Conservation (phyloP, 345 rosid species). For the Hypericum androsaemum region DNA sequence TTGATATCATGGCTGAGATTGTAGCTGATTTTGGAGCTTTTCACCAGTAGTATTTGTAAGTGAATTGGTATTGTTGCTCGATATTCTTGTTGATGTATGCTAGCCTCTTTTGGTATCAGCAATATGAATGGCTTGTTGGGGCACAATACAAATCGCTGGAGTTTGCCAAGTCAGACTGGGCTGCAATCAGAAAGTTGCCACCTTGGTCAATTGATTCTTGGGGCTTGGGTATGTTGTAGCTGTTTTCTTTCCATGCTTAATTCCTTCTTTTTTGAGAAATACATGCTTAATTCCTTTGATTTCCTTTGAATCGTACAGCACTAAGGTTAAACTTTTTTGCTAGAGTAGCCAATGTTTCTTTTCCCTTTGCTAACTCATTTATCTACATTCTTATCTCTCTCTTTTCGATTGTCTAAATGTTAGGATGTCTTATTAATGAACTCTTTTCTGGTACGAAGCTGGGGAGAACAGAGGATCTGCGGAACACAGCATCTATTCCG, state of each 20-base stretch:
- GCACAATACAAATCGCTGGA: conserved; percentile 92
- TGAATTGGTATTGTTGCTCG: no score
- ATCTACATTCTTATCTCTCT: conserved; percentile 6
- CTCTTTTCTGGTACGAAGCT: conserved; percentile 78
- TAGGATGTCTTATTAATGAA: conserved; percentile 93
- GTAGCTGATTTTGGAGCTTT: no score
- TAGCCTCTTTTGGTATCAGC: conserved; percentile 32
- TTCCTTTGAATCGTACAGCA: no score
- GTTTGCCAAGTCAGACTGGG: conserved; percentile 86
- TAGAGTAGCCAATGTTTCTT: background rate
- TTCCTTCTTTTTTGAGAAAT: background rate
- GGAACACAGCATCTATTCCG: conserved; percentile 85
- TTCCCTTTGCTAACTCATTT: background rate
- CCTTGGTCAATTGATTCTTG: conserved; percentile 98
- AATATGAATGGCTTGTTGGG: conserved; percentile 89
- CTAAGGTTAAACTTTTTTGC: no score
- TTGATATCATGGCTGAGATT: no score
- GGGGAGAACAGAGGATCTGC: conserved; percentile 89
- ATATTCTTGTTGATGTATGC: background rate
- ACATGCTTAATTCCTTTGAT: background rate
- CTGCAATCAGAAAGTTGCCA: conserved; percentile 79
- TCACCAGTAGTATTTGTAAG: no score
- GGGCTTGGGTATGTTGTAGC: conserved; percentile 72
- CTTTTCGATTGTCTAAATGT: conserved; percentile 2
- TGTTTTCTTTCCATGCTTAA: background rate